Base-by-base conservation (phyloP, 2,329 filamentous ascomycete genomes). In the Pseudocercospora pini-densiflorae region DNA sequence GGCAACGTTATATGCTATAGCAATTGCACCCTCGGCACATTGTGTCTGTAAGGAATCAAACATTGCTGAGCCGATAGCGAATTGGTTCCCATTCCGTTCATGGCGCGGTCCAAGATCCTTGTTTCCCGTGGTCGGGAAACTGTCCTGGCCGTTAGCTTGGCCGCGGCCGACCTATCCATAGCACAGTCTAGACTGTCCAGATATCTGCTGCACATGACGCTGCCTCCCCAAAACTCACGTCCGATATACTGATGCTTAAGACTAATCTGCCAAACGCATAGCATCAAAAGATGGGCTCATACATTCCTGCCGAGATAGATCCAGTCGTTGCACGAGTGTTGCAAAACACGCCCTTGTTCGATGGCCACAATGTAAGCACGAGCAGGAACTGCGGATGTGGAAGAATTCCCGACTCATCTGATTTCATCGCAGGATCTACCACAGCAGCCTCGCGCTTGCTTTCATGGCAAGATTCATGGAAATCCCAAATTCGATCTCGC, bases 401-500 rank as follows among this genome's bases (percentile, higher is more conserved):
- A n/a, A 4, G 3, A 49, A 49, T 49, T 14, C 6, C 16, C 16
- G 19, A 49, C 45, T 23, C 45, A 21, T 49, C 12, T 21, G 24
- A 16, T n/a, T 8, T 10, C 7, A 24, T 8, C 49, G 23, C 16
- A 54, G 23, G 47, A 62, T 53, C 60, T 55, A 10, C 31, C 60
- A 12, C 45, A 40, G 19, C 60, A 62, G 47, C 60, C 60, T n/a
- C 60, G 64, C 19, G 60, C 54, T 21, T 71, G 66, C 45, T 76
- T 75, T 16, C 73, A 76, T 36, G 74, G 76, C 59, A 76, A 73
- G 59, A 78, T 77, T 8, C 72, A 77, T 62, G 67, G 75, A 36
- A 77, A 78, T 51, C 71, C 71, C 3, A 78, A 76, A 19, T 79
- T 79, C 29, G 75, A 79, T 64, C 67, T 78, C 12, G 66, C 72